phyloP scores from a whole-genome alignment of 805 yeast species.

The Zygosaccharomyces bisporus region DNA sequence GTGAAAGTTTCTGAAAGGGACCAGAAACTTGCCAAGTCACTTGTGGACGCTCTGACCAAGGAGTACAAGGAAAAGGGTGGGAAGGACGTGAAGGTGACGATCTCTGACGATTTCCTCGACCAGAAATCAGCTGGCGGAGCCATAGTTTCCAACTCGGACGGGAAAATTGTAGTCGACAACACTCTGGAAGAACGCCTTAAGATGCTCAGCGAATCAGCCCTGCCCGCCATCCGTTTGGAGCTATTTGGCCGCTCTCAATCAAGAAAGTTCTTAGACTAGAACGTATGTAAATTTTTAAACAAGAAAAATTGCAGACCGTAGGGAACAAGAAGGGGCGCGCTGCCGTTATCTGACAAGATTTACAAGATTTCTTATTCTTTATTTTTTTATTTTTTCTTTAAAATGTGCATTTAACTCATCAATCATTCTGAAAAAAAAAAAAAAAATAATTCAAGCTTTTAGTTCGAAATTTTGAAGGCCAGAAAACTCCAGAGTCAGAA shows the following conservation, averaged over 20 bases:
- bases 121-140: slow-evolving; percentile 82
- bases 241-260: slow-evolving; percentile 79
- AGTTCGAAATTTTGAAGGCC: too few relatives aligned
- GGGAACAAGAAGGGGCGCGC: too few relatives aligned
- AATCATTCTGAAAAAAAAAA: not conserved
- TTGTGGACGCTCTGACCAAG: slow-evolving; percentile 53
- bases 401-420: not conserved
- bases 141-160: slow-evolving; percentile 60
- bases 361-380: too few relatives aligned
- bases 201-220: slow-evolving; percentile 73
- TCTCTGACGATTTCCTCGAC: slow-evolving; percentile 59
- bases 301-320: not conserved
- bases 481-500: not conserved
- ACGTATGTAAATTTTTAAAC: slow-evolving; percentile 2
- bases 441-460: not conserved
- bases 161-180: slow-evolving; percentile 86
- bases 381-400: not conserved
- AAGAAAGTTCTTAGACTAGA: slow-evolving; percentile 85
- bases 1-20: slow-evolving; percentile 51
- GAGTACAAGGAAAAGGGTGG: slow-evolving; percentile 62
- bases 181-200: slow-evolving; percentile 92
- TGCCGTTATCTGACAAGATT: too few relatives aligned
- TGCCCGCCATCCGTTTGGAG: slow-evolving; percentile 90
- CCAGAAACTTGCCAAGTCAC: slow-evolving; percentile 38
- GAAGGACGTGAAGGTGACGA: slow-evolving; percentile 48